Base-by-base conservation (phyloP, 495 filamentous ascomycete species). In the Arthonia radiata region DNA sequence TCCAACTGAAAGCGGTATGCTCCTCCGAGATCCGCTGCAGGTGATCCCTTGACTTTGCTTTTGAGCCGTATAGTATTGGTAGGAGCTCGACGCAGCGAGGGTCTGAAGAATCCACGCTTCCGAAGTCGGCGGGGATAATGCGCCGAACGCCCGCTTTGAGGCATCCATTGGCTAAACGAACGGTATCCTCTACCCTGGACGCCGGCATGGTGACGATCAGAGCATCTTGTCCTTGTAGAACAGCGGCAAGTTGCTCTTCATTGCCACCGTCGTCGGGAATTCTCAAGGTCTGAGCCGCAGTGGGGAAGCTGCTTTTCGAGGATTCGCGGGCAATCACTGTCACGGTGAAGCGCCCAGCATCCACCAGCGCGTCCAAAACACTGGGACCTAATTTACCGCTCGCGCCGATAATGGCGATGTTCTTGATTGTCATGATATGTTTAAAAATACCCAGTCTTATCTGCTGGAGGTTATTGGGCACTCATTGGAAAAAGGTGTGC, bases 241-340 rank as follows among this genome's bases (percentile, higher is more conserved):
- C 50, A 1, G 32, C 10, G 18, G 37, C 28, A 5, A 63, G 40
- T 14, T 40, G 49, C 9, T 61, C 58, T 31, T 57, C 54, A n/a
- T n/a, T n/a, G 0, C 66, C 70, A 53, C 63, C 71, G 39, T 71
- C 67, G 41, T 64, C 55, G 46, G 65, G 68, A 45, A 48, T 51
- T 58, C 70, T 71, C 46, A 43, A 36, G 28, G 54, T 39, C 5
- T 38, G 51, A 26, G 52, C 43, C 15, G 38, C 32, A 4, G 42
- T 14, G 1, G 53, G 47, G 35, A 57, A 57, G 12, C 38, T 48
- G 3, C 50, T 39, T 11, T 26, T 42, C 19, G 49, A 54, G 5
- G 38, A 41, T 25, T 37, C 27, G 31, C 59, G 56, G 17, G 50
- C 44, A 24, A 62, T 39, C 17, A 53, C 41, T 21, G 51, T 53